phyloP scores from a whole-genome alignment of 129 eudicot genomes.

The Centella asiatica region DNA sequence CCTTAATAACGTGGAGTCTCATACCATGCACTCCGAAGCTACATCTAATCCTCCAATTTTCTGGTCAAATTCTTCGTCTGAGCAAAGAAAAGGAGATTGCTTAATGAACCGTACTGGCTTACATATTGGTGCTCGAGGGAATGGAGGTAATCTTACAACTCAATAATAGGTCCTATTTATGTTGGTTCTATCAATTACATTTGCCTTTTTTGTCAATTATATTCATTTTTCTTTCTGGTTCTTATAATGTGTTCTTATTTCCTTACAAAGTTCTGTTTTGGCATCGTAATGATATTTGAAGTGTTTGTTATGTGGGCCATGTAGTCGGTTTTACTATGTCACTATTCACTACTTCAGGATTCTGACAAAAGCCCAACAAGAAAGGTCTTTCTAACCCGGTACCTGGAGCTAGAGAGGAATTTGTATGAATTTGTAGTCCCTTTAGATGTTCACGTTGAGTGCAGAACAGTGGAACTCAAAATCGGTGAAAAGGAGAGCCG shows the following conservation, averaged over 20 bases:
- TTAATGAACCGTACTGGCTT: slow-evolving; percentile 32
- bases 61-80: slow-evolving; percentile 25
- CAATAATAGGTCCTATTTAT: not conserved
- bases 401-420: no score
- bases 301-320: no score
- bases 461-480: no score
- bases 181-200: not conserved
- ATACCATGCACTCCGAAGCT: slow-evolving; percentile 29
- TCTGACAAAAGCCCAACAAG: no score
- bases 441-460: no score
- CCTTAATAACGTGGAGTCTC: slow-evolving; percentile 37
- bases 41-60: slow-evolving; percentile 21
- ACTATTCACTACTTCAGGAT: no score
- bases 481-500: no score
- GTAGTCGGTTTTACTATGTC: no score
- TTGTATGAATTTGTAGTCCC: no score
- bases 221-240: not conserved
- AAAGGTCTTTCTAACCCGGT: no score
- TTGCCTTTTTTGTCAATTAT: not conserved
- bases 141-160: slow-evolving; percentile 46
- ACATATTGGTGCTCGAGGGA: slow-evolving; percentile 74
- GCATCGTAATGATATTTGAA: no score
- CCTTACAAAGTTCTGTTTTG: not conserved
- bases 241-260: no score
- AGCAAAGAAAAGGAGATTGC: slow-evolving; percentile 16